Evolutionary conservation across 2,329 filamentous ascomycete genomes (phyloP).

Genomic region (Neurospora sp.): DNA sequence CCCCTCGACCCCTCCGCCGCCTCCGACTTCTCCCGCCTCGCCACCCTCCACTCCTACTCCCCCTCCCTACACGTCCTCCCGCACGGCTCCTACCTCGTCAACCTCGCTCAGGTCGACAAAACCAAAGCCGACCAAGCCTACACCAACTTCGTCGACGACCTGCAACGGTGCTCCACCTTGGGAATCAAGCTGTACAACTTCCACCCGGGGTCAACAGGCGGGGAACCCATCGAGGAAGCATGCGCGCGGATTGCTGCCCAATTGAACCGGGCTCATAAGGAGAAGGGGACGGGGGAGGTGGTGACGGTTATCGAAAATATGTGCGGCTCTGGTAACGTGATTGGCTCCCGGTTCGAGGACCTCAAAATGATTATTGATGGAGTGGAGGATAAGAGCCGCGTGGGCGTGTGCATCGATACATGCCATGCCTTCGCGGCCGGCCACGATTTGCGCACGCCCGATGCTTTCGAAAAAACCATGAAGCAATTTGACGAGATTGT

Average conservation of each 20-base stretch:
- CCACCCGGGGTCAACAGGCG: constrained; percentile 78
- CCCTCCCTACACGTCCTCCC: constrained; percentile 67
- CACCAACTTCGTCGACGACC: constrained; percentile 74
- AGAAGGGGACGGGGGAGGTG: constrained; percentile 63
- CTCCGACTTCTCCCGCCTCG: constrained; percentile 58
- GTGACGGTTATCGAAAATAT: constrained; percentile 90
- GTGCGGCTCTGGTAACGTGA: constrained; percentile 79
- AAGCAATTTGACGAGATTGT: constrained; percentile 66
- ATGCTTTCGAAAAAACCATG: constrained; percentile 64
- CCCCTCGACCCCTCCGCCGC: constrained; percentile 59
- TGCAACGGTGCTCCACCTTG: constrained; percentile 72
- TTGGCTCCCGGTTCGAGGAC: constrained; percentile 80
- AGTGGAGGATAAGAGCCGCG: constrained; percentile 69
- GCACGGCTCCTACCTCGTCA: constrained; percentile 93
- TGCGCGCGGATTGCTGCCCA: constrained; percentile 70
- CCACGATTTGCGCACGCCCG: constrained; percentile 73
- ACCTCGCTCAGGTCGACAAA: constrained; percentile 75
- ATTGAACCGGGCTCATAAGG: constrained; percentile 71
- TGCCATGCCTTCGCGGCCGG: constrained; percentile 94
- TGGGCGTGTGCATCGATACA: constrained; percentile 93
- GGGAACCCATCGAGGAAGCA: constrained; percentile 55
- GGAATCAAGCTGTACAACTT: constrained; percentile 96
- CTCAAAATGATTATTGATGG: constrained; percentile 72
- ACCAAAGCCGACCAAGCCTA: constrained; percentile 81
- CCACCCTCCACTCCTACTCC: constrained; percentile 61